Evolutionary conservation across 805 yeast species (phyloP).

Genomic region (Yarrowia sp.): DNA sequence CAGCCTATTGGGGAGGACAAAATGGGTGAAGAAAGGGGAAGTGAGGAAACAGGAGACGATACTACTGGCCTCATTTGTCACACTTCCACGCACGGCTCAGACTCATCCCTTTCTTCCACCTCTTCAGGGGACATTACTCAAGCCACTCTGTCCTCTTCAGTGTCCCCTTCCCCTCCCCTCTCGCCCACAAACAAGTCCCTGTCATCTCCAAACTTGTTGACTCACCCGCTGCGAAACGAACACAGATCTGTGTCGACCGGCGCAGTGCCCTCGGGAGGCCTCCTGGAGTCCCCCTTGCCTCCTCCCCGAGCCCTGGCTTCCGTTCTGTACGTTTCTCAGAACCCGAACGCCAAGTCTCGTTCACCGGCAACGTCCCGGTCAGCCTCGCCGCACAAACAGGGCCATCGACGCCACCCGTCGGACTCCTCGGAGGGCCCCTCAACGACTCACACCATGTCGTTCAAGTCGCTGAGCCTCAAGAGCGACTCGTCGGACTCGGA

Average conservation of each 20-base stretch:
- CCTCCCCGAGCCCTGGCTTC: constrained; percentile 1
- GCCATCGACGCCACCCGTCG: background rate
- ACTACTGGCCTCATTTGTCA: background rate
- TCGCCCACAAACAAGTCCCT: background rate
- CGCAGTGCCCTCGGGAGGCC: background rate
- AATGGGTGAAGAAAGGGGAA: background rate
- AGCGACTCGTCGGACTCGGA: constrained; percentile 28
- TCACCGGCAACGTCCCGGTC: constrained; percentile 6
- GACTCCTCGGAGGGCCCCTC: background rate
- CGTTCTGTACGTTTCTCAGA: constrained; percentile 10
- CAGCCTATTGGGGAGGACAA: constrained; percentile 5
- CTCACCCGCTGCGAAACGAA: background rate
- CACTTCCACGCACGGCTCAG: background rate
- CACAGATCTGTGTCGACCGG: background rate
- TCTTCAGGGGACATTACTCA: background rate
- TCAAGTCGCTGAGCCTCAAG: constrained; percentile 5
- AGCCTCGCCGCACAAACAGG: background rate
- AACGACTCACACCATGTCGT: constrained; percentile 1
- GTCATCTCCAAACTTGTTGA: background rate
- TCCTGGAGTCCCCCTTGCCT: constrained; percentile 9
- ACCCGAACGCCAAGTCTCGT: constrained; percentile 22
- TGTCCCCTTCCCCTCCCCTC: background rate
- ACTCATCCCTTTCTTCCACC: background rate
- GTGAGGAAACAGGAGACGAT: background rate
- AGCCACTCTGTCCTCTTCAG: background rate